Evolutionary conservation across 495 filamentous ascomycete genomes (phyloP).

Genomic region (Aspergillus conjunctus): DNA sequence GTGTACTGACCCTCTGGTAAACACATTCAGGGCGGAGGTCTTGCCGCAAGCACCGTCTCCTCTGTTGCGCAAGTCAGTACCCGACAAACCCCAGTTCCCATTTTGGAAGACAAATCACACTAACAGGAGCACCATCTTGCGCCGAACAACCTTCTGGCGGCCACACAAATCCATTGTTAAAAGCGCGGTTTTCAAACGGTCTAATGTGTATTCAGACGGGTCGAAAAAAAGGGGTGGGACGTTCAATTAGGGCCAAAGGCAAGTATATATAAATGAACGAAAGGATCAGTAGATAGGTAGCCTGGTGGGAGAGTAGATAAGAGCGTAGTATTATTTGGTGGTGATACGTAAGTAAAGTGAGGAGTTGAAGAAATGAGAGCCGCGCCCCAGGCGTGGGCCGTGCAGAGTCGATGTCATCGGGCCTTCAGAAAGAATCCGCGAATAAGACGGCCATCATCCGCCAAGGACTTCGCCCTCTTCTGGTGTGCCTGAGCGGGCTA

Average conservation of each 20-base stretch:
- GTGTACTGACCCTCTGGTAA: conserved; percentile 83
- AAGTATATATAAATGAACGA: conserved; percentile 4
- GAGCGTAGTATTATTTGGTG: conserved; percentile 8
- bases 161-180: conserved; percentile 55
- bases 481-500: conserved; percentile 21
- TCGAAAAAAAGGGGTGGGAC: conserved; percentile 5
- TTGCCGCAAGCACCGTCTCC: conserved; percentile 98
- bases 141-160: conserved; percentile 79
- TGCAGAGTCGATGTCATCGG: conserved; percentile 48
- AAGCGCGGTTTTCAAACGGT: conserved; percentile 7
- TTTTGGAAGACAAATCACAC: conserved; percentile 35
- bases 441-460: conserved; percentile 43
- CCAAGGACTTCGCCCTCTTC: conserved; percentile 24
- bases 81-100: conserved; percentile 4
- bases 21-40: conserved; percentile 95
- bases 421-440: conserved; percentile 37
- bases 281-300: too few species aligned
- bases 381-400: conserved; percentile 36
- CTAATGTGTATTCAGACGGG: conserved; percentile 10
- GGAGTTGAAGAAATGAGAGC: conserved; percentile 22
- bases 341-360: conserved; percentile 3
- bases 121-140: conserved; percentile 96
- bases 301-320: background rate
- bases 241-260: background rate
- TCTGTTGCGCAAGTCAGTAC: conserved; percentile 46